A percentile compares a stretch with the other conserved stretches of the same genome.
phyloP scores from a whole-genome alignment of 208 protist genomes.

The Herpetomonas tarakana region DNA sequence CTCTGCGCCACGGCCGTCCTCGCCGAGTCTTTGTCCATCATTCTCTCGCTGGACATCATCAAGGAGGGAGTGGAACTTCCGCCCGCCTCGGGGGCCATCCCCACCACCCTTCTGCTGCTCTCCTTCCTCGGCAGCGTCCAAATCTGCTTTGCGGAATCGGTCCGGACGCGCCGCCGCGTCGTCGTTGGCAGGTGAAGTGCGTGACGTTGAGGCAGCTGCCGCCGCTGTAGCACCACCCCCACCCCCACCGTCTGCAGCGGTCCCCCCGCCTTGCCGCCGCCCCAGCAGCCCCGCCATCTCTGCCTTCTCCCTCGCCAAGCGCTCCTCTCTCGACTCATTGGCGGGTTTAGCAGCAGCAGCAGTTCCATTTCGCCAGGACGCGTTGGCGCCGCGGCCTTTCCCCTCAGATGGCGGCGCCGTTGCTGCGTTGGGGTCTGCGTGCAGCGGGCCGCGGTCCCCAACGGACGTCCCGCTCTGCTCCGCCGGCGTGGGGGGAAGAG shows the following conservation, averaged over 20 bases:
- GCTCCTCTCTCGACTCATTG: conserved; percentile 10
- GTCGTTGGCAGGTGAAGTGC: too few species aligned
- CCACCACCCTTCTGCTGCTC: too few species aligned
- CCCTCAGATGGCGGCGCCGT: not conserved
- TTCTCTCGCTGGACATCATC: not conserved
- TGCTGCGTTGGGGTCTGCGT: conserved; percentile 5
- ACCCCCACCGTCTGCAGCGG: too few species aligned
- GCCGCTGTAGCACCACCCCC: not conserved
- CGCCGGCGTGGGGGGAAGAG: too few species aligned
- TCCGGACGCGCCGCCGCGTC: too few species aligned
- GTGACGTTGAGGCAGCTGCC: not conserved
- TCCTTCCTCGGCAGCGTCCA: too few species aligned
- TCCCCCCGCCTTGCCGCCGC: conserved; percentile 1
- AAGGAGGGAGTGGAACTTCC: too few species aligned
- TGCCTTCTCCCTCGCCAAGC: conserved; percentile 15
- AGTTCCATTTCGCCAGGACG: not conserved
- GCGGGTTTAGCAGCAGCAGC: not conserved
- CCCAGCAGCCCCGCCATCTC: conserved; percentile 17
- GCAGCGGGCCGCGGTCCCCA: too few species aligned
- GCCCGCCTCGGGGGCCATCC: too few species aligned
- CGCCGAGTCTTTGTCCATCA: not conserved
- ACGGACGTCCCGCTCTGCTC: too few species aligned
- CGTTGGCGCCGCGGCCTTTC: not conserved
- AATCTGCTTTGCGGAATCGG: too few species aligned
- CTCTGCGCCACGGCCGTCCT: not conserved